Conservation (phyloP, 2,329 filamentous ascomycete species). For the Trichoderma sp. region DNA sequence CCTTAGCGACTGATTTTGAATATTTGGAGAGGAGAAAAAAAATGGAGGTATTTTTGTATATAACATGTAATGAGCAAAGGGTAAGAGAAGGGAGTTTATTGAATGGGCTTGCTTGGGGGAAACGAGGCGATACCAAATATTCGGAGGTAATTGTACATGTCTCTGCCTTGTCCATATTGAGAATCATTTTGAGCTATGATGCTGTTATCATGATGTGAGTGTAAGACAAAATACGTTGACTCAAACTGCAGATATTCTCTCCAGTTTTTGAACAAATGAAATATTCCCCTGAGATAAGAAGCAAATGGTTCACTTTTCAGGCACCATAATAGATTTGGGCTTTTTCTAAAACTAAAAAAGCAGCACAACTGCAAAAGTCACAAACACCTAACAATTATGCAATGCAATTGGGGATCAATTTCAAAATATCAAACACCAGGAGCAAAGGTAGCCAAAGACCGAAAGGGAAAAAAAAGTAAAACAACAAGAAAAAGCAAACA, state of each 20-base stretch:
- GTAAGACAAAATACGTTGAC: background rate
- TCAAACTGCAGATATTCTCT: background rate
- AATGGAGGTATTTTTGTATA: background rate
- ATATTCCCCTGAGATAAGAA: background rate
- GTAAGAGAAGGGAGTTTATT: background rate
- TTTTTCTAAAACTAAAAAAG: background rate
- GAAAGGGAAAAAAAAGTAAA: background rate
- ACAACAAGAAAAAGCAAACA: background rate
- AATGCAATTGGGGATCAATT: background rate
- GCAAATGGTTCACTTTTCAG: background rate
- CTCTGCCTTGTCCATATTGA: background rate
- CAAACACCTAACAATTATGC: background rate
- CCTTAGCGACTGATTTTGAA: conserved; percentile 37
- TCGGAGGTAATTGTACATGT: background rate
- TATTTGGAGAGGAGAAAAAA: background rate
- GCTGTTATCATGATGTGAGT: background rate
- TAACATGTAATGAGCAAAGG: background rate
- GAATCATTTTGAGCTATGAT: background rate
- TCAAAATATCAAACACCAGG: background rate
- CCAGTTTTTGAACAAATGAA: background rate
- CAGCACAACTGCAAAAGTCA: background rate
- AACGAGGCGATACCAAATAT: background rate
- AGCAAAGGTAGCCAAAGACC: background rate
- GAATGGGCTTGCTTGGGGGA: background rate
- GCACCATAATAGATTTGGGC: background rate